Base-by-base conservation (phyloP, 352 stramenopile genomes). In the Globisporangium spinosum region DNA sequence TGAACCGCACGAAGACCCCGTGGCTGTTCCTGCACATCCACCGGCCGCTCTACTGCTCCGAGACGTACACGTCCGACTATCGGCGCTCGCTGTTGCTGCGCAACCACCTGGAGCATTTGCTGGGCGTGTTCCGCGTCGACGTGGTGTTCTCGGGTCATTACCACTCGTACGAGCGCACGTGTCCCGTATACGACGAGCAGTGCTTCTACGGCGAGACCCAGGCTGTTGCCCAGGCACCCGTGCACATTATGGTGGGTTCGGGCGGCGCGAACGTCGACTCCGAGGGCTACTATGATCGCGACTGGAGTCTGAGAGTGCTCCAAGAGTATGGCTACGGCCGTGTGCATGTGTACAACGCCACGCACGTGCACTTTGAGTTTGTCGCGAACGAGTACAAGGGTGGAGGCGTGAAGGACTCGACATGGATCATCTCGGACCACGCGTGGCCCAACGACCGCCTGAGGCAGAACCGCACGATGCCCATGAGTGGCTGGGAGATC, bases 1-100 rank as follows among this genome's bases (percentile, higher is more conserved):
- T 89, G 23, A 55, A 91, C 34, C 83, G 83, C 20, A 74, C 66
- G 27, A 82, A 70, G 57, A 88, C 75, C 3, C 83, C 83, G 29
- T 89, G 83, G 83, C 60, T 91, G 12, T 80, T 89, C 61, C 38
- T 89, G 29, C 78, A 89, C 60, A 77, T 84, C 27, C 83, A 91
- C 54, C 78, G 81, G 8, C 79, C 83, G 12, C 69, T 91, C 32
- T 91, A 91, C 59, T 83, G 77, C 59, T 87, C 78, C 3, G 73
- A 80, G 22, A 77, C 76, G 32, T 77, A 72, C 23, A 71, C 66
- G 35, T 49, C 59, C 2, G 72, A 86, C 27, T 85, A 87, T 29
- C 72, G 83, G 32, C 61, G 70, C 12, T 83, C 76, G 1, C 34
- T 80, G 35, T 12, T 82, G 34, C 58, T 90, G 49, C 80, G 79